These are phyloP conservation scores for Trichoderma polysporum DNA, from an alignment of 2,329 filamentous ascomycete genomes.

Conservation along the genomic window DNA sequence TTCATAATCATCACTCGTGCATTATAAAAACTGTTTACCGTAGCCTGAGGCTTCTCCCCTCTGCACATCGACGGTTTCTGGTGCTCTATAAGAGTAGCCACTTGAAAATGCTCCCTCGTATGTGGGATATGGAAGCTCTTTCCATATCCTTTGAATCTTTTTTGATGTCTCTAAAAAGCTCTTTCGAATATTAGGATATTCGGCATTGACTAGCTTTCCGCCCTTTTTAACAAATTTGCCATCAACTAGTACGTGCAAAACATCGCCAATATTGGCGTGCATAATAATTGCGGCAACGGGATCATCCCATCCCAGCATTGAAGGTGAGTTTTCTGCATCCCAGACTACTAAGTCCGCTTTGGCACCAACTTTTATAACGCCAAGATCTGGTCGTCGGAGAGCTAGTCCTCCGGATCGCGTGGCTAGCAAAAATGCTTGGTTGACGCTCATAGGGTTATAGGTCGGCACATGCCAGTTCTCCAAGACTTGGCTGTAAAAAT, in stretches of 20 bases:
- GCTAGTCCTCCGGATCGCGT: slow-evolving; percentile 54
- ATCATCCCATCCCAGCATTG: slow-evolving; percentile 55
- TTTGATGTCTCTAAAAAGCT: neutral
- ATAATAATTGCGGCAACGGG: slow-evolving; percentile 57
- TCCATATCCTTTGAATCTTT: slow-evolving; percentile 2
- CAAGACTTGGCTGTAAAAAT: slow-evolving; percentile 41
- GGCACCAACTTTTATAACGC: slow-evolving; percentile 48
- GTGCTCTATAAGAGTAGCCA: neutral
- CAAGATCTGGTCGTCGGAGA: slow-evolving; percentile 51
- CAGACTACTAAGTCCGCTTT: slow-evolving; percentile 52
- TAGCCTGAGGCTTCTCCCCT: neutral
- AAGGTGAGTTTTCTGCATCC: slow-evolving; percentile 44
- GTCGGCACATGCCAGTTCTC: slow-evolving; percentile 43
- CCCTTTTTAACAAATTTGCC: slow-evolving; percentile 44
- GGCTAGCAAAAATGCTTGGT: slow-evolving; percentile 56
- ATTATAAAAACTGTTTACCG: neutral
- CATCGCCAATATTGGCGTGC: slow-evolving; percentile 53
- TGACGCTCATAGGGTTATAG: slow-evolving; percentile 40
- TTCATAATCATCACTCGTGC: no score
- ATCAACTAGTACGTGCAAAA: slow-evolving; percentile 50
- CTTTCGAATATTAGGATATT: neutral
- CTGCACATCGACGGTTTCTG: neutral
- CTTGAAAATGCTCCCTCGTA: neutral
- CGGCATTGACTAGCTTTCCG: slow-evolving; percentile 8
- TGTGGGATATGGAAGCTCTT: neutral